Conservation (phyloP, 1,284 basidiomycete species). For the Vanrija sp. region DNA sequence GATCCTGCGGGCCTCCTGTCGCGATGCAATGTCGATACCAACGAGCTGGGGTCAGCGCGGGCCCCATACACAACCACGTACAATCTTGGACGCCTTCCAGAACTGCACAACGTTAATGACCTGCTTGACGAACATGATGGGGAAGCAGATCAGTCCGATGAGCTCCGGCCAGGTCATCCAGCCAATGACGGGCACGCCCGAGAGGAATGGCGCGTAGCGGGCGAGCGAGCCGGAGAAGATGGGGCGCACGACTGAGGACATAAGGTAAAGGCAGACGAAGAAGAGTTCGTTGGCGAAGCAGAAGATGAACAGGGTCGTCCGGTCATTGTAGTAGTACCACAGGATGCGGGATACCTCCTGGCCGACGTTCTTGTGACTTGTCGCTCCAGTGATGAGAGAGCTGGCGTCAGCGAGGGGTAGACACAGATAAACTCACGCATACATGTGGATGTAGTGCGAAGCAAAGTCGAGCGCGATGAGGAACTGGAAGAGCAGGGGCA, state of each 20-base stretch:
- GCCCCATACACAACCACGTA: slow-evolving; percentile 22
- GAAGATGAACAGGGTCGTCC: slow-evolving; percentile 79
- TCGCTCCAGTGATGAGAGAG: slow-evolving; percentile 86
- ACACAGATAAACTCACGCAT: slow-evolving; percentile 63
- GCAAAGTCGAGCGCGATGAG: slow-evolving; percentile 97
- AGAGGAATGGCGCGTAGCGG: slow-evolving; percentile 19
- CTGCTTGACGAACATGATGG: slow-evolving; percentile 81
- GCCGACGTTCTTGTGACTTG: slow-evolving; percentile 86
- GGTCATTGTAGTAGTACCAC: slow-evolving; percentile 90
- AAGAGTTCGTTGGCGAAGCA: slow-evolving; percentile 98
- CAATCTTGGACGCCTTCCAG: slow-evolving; percentile 96
- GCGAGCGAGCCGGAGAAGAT: slow-evolving; percentile 27
- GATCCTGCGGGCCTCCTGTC: slow-evolving; percentile 61
- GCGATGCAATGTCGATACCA: slow-evolving; percentile 79
- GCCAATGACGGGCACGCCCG: slow-evolving; percentile 9
- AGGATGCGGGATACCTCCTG: slow-evolving; percentile 89
- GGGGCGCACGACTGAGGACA: slow-evolving; percentile 68
- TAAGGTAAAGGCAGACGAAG: slow-evolving; percentile 92
- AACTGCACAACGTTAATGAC: slow-evolving; percentile 94
- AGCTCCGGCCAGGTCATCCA: slow-evolving; percentile 74
- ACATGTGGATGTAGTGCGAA: slow-evolving; percentile 99
- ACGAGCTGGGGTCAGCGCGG: slow-evolving; percentile 55
- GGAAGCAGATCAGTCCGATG: slow-evolving; percentile 64
- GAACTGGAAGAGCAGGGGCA: slow-evolving; percentile 87
- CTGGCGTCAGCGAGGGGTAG: slow-evolving; percentile 51